A percentile compares a stretch with the other conserved stretches of the same genome.
These are phyloP conservation scores for Flaveria sonorensis DNA, from an alignment of 129 eudicot species.

Conservation along the genomic window DNA sequence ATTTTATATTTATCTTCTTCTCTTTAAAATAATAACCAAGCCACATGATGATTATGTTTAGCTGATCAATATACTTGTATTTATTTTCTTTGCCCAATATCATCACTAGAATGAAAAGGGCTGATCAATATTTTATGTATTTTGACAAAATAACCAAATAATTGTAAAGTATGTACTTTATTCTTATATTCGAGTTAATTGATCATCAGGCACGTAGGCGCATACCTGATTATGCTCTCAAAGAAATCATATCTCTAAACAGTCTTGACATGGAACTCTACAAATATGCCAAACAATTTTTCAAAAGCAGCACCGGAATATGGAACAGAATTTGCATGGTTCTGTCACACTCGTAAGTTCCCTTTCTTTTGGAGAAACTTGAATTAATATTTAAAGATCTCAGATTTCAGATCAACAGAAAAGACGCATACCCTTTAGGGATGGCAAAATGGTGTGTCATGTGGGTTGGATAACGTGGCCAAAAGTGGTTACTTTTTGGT, in stretches of 20 bases:
- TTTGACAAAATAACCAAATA: background rate
- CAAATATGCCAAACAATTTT: conserved; percentile 67
- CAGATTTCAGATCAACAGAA: background rate
- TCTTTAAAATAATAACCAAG: background rate
- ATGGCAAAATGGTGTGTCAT: conserved; percentile 15
- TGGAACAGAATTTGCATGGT: conserved; percentile 44
- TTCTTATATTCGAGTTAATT: background rate
- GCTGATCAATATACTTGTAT: background rate
- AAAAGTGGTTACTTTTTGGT: background rate
- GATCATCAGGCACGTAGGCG: conserved; percentile 60
- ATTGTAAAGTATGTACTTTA: background rate
- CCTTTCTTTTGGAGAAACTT: conserved; percentile 12
- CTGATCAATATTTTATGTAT: background rate
- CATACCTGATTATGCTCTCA: conserved; percentile 53
- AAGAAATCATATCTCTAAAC: conserved; percentile 69
- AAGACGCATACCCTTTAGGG: conserved; percentile 15
- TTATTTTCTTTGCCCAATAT: background rate
- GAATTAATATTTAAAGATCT: background rate
- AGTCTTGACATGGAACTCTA: conserved; percentile 83
- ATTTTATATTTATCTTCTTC: no score
- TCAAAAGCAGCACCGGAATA: conserved; percentile 50
- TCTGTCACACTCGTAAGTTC: conserved; percentile 42
- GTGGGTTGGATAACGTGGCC: background rate
- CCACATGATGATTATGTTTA: background rate
- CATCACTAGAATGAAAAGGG: background rate